These are phyloP conservation scores for Colletotrichum phormii DNA, from an alignment of 2,329 filamentous ascomycete genomes.

Conservation along the genomic window DNA sequence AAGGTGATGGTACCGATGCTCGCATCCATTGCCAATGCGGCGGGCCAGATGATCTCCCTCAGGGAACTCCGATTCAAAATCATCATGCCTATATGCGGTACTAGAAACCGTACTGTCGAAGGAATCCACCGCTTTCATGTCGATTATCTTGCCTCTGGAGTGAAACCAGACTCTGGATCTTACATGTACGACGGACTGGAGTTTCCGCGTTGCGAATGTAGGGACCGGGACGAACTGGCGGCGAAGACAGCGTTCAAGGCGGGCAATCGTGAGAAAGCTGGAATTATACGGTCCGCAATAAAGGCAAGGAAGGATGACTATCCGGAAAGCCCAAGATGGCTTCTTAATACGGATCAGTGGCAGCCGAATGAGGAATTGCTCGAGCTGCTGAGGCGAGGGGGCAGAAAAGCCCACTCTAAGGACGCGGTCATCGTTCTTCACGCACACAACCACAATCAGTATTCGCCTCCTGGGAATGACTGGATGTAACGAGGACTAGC, in stretches of 20 bases:
- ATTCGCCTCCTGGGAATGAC: no score
- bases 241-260: no score
- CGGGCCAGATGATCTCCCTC: not conserved
- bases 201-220: not conserved
- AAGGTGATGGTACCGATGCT: not conserved
- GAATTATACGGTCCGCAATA: no score
- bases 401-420: not conserved
- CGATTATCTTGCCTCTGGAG: not conserved
- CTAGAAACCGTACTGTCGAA: not conserved
- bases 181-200: no score
- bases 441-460: not conserved
- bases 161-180: not conserved
- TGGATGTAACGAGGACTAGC: no score
- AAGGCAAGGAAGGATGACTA: no score
- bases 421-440: not conserved
- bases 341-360: not conserved
- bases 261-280: no score
- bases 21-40: not conserved
- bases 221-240: no score
- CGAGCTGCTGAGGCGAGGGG: not conserved
- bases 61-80: not conserved
- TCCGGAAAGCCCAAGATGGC: not conserved
- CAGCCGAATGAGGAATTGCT: not conserved
- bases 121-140: not conserved
- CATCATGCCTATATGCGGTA: no score